A percentile compares a stretch with the other conserved stretches of the same genome.
Conservation (phyloP, 805 yeast species). For the Ogataea saltuana region DNA sequence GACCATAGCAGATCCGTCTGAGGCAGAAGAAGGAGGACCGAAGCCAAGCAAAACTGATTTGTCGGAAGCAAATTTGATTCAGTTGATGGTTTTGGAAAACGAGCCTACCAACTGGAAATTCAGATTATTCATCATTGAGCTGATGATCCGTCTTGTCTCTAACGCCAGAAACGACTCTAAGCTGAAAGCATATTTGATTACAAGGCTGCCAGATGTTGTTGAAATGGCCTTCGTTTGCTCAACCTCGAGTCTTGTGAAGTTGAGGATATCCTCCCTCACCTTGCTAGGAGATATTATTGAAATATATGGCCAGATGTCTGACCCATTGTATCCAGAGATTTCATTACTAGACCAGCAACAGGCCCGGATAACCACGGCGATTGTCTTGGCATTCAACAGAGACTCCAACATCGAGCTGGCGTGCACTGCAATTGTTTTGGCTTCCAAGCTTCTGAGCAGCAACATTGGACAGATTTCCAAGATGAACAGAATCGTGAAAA, state of each 20-base stretch:
- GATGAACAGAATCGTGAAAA: slow-evolving; percentile 57
- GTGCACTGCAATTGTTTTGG: slow-evolving; percentile 72
- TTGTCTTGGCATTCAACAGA: slow-evolving; percentile 78
- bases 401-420: slow-evolving; percentile 76
- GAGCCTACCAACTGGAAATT: slow-evolving; percentile 62
- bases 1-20: neutral
- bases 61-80: slow-evolving; percentile 15
- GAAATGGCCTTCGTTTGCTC: slow-evolving; percentile 80
- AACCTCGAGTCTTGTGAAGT: slow-evolving; percentile 60
- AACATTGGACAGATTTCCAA: slow-evolving; percentile 51
- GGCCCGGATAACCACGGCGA: slow-evolving; percentile 88
- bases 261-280: slow-evolving; percentile 65
- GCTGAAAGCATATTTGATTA: slow-evolving; percentile 43
- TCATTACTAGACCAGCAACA: slow-evolving; percentile 87
- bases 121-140: slow-evolving; percentile 47
- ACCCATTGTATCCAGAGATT: slow-evolving; percentile 69
- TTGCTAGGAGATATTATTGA: slow-evolving; percentile 64
- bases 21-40: neutral
- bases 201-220: slow-evolving; percentile 62
- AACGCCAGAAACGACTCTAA: slow-evolving; percentile 41
- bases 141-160: slow-evolving; percentile 44
- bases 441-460: slow-evolving; percentile 74
- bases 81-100: slow-evolving; percentile 40
- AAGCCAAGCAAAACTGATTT: slow-evolving; percentile 3
- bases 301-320: slow-evolving; percentile 60